Percentiles rank a stretch among this genome's conserved stretches.
Evolutionary conservation across 257 asterid species (phyloP).

Genomic region (Datura wrightii): DNA sequence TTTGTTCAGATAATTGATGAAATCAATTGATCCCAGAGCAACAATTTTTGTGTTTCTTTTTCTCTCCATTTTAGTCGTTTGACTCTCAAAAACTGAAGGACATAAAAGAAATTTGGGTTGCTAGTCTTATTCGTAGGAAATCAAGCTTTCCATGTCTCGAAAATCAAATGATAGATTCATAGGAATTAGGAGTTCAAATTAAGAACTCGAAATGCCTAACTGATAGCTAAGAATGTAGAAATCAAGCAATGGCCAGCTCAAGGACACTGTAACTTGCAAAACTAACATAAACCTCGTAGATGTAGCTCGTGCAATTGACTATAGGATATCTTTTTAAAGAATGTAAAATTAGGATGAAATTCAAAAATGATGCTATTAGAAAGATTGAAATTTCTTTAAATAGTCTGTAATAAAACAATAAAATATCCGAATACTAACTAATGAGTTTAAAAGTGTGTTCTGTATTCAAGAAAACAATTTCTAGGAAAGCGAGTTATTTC

Average conservation of each 20-base stretch:
- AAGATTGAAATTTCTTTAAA: too few relatives aligned
- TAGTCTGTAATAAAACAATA: too few relatives aligned
- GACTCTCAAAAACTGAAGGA: background rate
- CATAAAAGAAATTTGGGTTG: background rate
- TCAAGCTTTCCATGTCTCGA: background rate
- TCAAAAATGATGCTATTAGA: too few relatives aligned
- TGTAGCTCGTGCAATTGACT: too few relatives aligned
- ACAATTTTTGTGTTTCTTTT: background rate
- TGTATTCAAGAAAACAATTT: too few relatives aligned
- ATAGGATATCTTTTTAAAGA: too few relatives aligned
- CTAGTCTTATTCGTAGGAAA: background rate
- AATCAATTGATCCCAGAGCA: constrained; percentile 25
- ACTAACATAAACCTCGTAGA: background rate
- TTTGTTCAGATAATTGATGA: constrained; percentile 5
- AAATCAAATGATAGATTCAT: too few relatives aligned
- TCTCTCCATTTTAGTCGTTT: background rate
- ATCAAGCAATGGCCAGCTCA: background rate
- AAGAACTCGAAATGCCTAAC: too few relatives aligned
- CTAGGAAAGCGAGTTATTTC: too few relatives aligned
- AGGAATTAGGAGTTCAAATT: background rate
- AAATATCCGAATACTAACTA: too few relatives aligned
- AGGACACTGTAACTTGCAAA: background rate
- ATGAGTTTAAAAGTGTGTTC: too few relatives aligned
- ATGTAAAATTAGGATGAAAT: too few relatives aligned
- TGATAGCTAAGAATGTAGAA: background rate